phyloP scores from a whole-genome alignment of 768 basidiomycete species.

The Crucibulum laeve region DNA sequence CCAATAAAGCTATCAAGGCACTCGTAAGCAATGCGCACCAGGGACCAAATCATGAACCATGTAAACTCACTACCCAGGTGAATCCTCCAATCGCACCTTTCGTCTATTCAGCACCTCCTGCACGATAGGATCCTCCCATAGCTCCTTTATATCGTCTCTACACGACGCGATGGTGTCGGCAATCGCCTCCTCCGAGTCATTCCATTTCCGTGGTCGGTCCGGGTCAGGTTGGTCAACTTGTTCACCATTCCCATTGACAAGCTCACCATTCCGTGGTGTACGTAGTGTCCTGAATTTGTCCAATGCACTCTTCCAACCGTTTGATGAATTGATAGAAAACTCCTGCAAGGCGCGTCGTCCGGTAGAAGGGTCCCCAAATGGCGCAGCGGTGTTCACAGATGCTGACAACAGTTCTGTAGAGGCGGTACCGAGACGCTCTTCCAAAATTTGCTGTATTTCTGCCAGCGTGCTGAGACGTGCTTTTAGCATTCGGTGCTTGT shows the following conservation, averaged over 20 bases:
- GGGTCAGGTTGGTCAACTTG: too few relatives aligned
- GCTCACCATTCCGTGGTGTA: conserved; percentile 16
- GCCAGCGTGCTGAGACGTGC: conserved; percentile 55
- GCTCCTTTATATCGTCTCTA: conserved; percentile 58
- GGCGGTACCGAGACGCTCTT: conserved; percentile 54
- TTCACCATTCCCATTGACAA: conserved; percentile 3
- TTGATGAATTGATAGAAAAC: conserved; percentile 56
- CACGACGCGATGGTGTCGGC: conserved; percentile 56
- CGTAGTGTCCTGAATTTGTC: conserved; percentile 45
- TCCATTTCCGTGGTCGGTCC: conserved; percentile 20
- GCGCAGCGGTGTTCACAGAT: conserved; percentile 32
- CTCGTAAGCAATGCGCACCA: neutral
- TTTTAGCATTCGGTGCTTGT: conserved; percentile 57
- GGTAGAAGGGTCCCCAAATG: conserved; percentile 25
- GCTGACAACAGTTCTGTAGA: conserved; percentile 46
- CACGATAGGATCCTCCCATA: conserved; percentile 67
- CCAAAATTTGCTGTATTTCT: conserved; percentile 55
- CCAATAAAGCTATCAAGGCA: conserved; percentile 54
- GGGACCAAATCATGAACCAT: too few relatives aligned
- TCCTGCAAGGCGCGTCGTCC: conserved; percentile 34
- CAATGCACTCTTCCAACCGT: conserved; percentile 65
- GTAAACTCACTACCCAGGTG: conserved; percentile 68
- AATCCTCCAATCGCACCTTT: conserved; percentile 59
- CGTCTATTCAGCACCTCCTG: conserved; percentile 53
- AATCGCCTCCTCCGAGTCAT: conserved; percentile 49